Conservation (phyloP, 148 eudicot species). For the Heliosperma pusillum region DNA sequence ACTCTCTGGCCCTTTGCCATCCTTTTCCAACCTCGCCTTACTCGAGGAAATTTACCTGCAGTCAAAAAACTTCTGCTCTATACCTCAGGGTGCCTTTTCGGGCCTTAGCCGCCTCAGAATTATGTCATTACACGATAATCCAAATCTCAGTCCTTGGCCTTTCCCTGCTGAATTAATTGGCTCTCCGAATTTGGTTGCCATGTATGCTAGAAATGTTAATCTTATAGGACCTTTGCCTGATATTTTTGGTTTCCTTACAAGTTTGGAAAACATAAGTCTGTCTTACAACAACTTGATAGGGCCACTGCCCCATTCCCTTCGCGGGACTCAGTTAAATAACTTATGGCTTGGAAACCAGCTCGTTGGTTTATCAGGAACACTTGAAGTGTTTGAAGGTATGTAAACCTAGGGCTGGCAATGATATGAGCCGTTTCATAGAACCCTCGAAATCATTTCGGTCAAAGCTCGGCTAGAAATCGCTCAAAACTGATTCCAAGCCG, state of each 20-base stretch:
- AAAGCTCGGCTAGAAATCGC: too few relatives aligned
- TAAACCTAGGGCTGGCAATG: too few relatives aligned
- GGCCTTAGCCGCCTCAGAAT: constrained; percentile 40
- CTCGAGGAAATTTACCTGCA: constrained; percentile 39
- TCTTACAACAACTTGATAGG: constrained; percentile 60
- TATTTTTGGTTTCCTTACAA: constrained; percentile 38
- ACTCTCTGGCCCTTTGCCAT: constrained; percentile 54
- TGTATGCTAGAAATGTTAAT: constrained; percentile 38
- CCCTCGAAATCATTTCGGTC: too few relatives aligned
- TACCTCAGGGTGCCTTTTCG: constrained; percentile 40
- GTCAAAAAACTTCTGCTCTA: constrained; percentile 41
- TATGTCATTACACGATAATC: constrained; percentile 37
- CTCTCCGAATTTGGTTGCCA: constrained; percentile 26
- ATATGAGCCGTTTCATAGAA: too few relatives aligned
- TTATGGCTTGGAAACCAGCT: not conserved
- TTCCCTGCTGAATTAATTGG: constrained; percentile 38
- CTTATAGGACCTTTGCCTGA: constrained; percentile 54
- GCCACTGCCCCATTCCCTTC: constrained; percentile 29
- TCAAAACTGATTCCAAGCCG: too few relatives aligned
- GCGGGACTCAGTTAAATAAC: not conserved
- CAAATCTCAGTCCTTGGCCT: constrained; percentile 40
- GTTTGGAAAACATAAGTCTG: constrained; percentile 35
- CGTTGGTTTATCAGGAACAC: not conserved
- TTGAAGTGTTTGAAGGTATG: not conserved
- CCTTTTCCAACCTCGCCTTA: constrained; percentile 38